These are phyloP conservation scores for Leucocoprinus birnbaumii DNA, from an alignment of 768 basidiomycete species.

Conservation along the genomic window DNA sequence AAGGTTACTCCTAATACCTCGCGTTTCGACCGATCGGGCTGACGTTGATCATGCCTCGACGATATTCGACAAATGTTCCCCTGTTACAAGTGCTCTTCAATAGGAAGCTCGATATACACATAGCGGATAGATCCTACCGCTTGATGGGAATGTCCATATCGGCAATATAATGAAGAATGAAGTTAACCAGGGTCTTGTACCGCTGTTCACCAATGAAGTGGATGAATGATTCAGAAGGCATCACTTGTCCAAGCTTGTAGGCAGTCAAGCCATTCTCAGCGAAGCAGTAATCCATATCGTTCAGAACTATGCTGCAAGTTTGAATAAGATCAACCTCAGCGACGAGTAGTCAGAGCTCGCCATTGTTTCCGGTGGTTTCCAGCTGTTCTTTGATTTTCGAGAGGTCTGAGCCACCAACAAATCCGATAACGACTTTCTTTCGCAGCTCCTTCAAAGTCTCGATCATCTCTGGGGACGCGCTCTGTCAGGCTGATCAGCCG, in stretches of 20 bases:
- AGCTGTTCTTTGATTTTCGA: slow-evolving; percentile 90
- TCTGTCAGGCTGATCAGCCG: slow-evolving; percentile 25
- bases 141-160: slow-evolving; percentile 94
- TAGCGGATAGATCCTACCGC: slow-evolving; percentile 45
- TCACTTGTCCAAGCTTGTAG: slow-evolving; percentile 72
- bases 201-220: slow-evolving; percentile 85
- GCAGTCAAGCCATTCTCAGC: slow-evolving; percentile 95
- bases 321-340: background rate
- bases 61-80: slow-evolving; percentile 96
- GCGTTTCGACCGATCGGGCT: slow-evolving; percentile 96
- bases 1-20: slow-evolving; percentile 57
- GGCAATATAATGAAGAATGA: slow-evolving; percentile 88
- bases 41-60: slow-evolving; percentile 97
- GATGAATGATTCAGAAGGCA: slow-evolving; percentile 87
- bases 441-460: slow-evolving; percentile 64
- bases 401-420: slow-evolving; percentile 92
- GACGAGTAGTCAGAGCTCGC: slow-evolving; percentile 33
- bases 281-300: slow-evolving; percentile 89
- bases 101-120: background rate
- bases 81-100: slow-evolving; percentile 29
- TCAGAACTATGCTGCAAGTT: slow-evolving; percentile 45
- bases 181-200: slow-evolving; percentile 90
- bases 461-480: slow-evolving; percentile 68
- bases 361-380: slow-evolving; percentile 42
- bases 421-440: slow-evolving; percentile 76